Conservation (phyloP, 139 green algal species). For the Monoraphidium neglectum region DNA sequence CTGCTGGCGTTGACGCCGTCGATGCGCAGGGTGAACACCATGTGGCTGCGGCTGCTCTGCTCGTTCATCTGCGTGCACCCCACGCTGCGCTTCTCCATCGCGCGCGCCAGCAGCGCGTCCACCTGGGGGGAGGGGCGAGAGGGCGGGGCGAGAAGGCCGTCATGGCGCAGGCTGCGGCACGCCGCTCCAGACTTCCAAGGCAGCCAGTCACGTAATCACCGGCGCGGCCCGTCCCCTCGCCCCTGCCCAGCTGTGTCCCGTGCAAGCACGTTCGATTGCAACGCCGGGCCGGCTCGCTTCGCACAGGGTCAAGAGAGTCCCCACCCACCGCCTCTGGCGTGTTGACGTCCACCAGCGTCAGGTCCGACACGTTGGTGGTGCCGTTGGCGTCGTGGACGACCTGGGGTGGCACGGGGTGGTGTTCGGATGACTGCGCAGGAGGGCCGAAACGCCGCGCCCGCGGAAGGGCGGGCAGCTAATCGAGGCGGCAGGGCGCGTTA, state of each 20-base stretch:
- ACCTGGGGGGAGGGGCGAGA: conserved; percentile 17
- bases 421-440: too few species aligned
- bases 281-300: too few species aligned
- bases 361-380: conserved; percentile 61
- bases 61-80: conserved; percentile 93
- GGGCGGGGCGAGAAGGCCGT: neutral
- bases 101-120: conserved; percentile 50
- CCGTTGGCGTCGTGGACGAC: conserved; percentile 66
- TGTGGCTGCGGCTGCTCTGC: conserved; percentile 82
- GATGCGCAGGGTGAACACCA: conserved; percentile 87
- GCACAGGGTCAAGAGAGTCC: too few species aligned
- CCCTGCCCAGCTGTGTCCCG: too few species aligned
- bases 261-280: too few species aligned
- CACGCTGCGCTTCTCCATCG: conserved; percentile 69
- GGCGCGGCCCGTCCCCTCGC: too few species aligned
- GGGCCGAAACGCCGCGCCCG: too few species aligned
- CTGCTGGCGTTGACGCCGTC: conserved; percentile 66
- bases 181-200: neutral
- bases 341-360: conserved; percentile 69
- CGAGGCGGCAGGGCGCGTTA: too few species aligned
- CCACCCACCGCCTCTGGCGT: conserved; percentile 35
- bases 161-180: neutral
- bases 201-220: too few species aligned
- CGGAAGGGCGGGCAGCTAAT: too few species aligned
- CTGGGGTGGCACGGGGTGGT: conserved; percentile 41